Evolutionary conservation across 2,329 filamentous ascomycete species (phyloP).

Genomic region (Diaporthe sp.): DNA sequence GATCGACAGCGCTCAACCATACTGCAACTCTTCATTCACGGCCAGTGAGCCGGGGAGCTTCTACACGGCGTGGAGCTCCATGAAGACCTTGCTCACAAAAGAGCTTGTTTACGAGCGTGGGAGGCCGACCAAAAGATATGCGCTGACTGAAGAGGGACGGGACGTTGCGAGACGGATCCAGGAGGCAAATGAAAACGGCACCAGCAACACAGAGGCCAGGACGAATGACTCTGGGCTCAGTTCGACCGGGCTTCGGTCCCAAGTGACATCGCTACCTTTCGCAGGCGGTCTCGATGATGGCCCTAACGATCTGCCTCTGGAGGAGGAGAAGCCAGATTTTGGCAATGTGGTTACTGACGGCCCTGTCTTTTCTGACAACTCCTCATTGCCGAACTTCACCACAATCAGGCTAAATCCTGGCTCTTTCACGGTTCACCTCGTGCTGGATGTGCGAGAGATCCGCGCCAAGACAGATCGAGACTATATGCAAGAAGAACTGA

Average conservation of each 20-base stretch:
- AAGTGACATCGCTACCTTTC: neutral
- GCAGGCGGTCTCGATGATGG: slow-evolving; percentile 31
- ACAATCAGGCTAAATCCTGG: slow-evolving; percentile 75
- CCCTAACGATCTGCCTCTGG: slow-evolving; percentile 35
- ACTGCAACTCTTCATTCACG: slow-evolving; percentile 81
- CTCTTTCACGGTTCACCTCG: slow-evolving; percentile 78
- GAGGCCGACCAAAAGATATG: slow-evolving; percentile 76
- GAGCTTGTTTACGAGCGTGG: slow-evolving; percentile 81
- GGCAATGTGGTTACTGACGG: slow-evolving; percentile 59
- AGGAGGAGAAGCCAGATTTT: slow-evolving; percentile 49
- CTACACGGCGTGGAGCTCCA: slow-evolving; percentile 87
- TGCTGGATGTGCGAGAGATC: slow-evolving; percentile 83
- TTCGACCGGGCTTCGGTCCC: neutral
- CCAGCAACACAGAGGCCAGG: slow-evolving; percentile 5
- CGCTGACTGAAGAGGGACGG: slow-evolving; percentile 83
- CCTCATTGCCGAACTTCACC: slow-evolving; percentile 62
- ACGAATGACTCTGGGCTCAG: neutral
- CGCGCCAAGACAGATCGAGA: slow-evolving; percentile 80
- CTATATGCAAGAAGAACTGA: slow-evolving; percentile 81
- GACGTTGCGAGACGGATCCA: slow-evolving; percentile 78
- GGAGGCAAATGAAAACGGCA: slow-evolving; percentile 51
- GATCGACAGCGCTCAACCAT: slow-evolving; percentile 77
- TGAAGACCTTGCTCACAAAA: slow-evolving; percentile 81
- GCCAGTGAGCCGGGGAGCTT: slow-evolving; percentile 76
- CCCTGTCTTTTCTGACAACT: slow-evolving; percentile 46